Base-by-base conservation (phyloP, 1,284 basidiomycete genomes). In the Caloboletus firmus region DNA sequence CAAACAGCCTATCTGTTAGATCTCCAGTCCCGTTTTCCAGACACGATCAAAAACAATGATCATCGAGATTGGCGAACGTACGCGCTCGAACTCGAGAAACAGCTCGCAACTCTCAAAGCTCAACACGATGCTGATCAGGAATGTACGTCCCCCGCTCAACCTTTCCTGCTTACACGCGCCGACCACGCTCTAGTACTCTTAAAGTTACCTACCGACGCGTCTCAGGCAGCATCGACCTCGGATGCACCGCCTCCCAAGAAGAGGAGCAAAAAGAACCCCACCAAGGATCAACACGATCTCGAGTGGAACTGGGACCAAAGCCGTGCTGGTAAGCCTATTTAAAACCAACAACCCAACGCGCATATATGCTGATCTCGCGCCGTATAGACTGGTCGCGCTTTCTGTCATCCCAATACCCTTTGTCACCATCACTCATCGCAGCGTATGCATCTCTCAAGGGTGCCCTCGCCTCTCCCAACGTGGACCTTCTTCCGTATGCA, bases 1-100 rank as follows among this genome's bases (percentile, higher is more conserved):
- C 52, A 32, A 20, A 44, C 43, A 68, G 69, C 68, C 24, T 72
- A 69, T 51, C 35, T 70, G 31, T 51, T 72, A 1, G 68, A 71
- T 31, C 65, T 68, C 10, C 65, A 60, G 35, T 55, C 68, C 11
- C 52, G 22, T 12, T 70, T 68, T 37, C 61, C 66, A 3, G 26
- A 35, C 39, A 13, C 43, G 8, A 37, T 49, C 44, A 24, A 53
- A 28, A 35, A 47, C 18, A 22, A 45, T 7, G 32, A 28, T 4
- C 10, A 9, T 30, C 59, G 31, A 37, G 54, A 51, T 17, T 72
- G 67, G 69, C 62, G 59, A 44, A 51, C 51, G 6, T 69, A 69
- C 32, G 68, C 67, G 20, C 65, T 68, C 37, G 54, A 58, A 22
- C 67, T 71, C 24, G 69, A 68, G 53, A 55, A 49, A 50, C 58